Evolutionary conservation across 805 yeast species (phyloP).

Genomic region (Maudiozyma turicensis): DNA sequence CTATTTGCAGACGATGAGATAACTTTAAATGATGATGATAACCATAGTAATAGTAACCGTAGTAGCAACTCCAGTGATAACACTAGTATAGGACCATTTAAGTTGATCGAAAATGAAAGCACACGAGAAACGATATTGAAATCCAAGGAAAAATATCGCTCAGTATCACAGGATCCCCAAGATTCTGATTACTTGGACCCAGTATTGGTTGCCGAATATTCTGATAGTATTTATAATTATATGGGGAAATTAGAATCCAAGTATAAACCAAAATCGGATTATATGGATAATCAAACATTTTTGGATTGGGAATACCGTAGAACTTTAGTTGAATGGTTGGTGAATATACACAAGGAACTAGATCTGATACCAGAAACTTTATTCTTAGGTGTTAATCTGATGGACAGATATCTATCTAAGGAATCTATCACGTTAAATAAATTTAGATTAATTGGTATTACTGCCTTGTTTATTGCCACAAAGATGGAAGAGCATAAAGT

Average conservation of each 20-base stretch:
- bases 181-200: constrained; percentile 74
- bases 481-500: constrained; percentile 91
- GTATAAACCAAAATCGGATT: constrained; percentile 63
- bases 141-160: constrained; percentile 1
- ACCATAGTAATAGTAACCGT: neutral
- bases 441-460: constrained; percentile 87
- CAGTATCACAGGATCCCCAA: constrained; percentile 34
- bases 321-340: constrained; percentile 83
- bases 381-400: constrained; percentile 71
- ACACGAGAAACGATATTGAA: neutral
- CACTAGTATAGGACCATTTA: neutral
- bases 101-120: neutral
- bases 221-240: constrained; percentile 66
- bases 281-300: constrained; percentile 76
- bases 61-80: too few relatives aligned
- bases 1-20: neutral
- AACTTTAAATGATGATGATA: neutral
- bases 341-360: constrained; percentile 78
- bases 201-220: constrained; percentile 74
- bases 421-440: constrained; percentile 68
- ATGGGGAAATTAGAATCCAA: constrained; percentile 59
- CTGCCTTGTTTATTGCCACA: constrained; percentile 88
- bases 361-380: constrained; percentile 82
- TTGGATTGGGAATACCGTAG: constrained; percentile 81
- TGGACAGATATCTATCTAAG: constrained; percentile 75